Conservation (phyloP, 2,329 filamentous ascomycete species). For the Septoria petroselini region DNA sequence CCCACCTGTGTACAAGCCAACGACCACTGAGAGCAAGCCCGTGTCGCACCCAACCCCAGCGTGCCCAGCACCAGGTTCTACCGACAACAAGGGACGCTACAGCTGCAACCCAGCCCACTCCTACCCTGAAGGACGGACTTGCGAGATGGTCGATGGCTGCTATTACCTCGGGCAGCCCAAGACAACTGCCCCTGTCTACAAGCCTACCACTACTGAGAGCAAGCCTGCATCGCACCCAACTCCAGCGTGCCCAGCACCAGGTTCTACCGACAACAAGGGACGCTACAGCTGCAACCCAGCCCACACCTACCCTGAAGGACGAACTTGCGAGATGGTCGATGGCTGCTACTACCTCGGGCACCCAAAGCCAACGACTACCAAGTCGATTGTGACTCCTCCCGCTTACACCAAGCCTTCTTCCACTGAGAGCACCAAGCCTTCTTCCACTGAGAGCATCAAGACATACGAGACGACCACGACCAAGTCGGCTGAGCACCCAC, state of each 20-base stretch:
- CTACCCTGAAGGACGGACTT: not conserved
- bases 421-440: not conserved
- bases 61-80: not conserved
- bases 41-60: not conserved
- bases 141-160: not conserved
- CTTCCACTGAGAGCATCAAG: not conserved
- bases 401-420: not conserved
- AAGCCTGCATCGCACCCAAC: not conserved
- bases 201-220: not conserved
- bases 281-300: slow-evolving; percentile 23
- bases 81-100: not conserved
- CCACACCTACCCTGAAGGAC: slow-evolving; percentile 22
- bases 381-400: too few species aligned
- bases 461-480: not conserved
- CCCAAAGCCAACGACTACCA: too few species aligned
- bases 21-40: not conserved
- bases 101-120: not conserved
- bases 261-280: not conserved
- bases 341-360: not conserved
- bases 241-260: not conserved
- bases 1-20: not conserved
- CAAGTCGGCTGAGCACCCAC: not conserved
- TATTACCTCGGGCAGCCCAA: not conserved
- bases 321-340: slow-evolving; percentile 12
- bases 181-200: not conserved